These are phyloP conservation scores for Cladosporium sp. DNA, from an alignment of 2,329 filamentous ascomycete species.

Conservation along the genomic window DNA sequence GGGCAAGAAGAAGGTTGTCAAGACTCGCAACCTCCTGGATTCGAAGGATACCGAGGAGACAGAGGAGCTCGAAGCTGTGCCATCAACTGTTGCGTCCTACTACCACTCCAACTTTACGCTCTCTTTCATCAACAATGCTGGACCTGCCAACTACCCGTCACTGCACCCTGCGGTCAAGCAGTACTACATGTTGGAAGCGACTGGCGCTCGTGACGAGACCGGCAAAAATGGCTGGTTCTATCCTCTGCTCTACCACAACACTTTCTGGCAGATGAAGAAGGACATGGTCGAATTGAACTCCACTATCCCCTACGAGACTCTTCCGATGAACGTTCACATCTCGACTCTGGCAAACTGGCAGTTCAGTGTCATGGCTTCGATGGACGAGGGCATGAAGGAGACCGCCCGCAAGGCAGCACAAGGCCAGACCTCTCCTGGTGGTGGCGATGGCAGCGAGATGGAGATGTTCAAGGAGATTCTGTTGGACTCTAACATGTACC, in stretches of 20 bases:
- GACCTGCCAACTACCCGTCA: slow-evolving; percentile 65
- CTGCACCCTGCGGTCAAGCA: slow-evolving; percentile 75
- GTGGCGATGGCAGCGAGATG: slow-evolving; percentile 88
- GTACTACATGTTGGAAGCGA: slow-evolving; percentile 77
- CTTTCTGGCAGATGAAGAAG: slow-evolving; percentile 91
- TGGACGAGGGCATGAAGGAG: slow-evolving; percentile 87
- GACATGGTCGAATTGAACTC: slow-evolving; percentile 93
- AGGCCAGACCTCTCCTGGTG: slow-evolving; percentile 70
- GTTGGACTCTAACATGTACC: slow-evolving; percentile 88
- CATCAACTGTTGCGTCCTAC: slow-evolving; percentile 77
- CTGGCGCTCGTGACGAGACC: slow-evolving; percentile 76
- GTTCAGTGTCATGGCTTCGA: slow-evolving; percentile 78
- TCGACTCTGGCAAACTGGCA: slow-evolving; percentile 85
- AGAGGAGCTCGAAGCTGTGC: slow-evolving; percentile 53
- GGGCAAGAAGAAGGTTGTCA: slow-evolving; percentile 83
- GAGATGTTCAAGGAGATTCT: slow-evolving; percentile 97
- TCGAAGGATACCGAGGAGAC: slow-evolving; percentile 47
- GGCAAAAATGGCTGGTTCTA: slow-evolving; percentile 94
- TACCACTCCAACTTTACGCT: slow-evolving; percentile 95
- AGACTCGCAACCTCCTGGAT: slow-evolving; percentile 81
- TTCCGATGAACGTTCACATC: slow-evolving; percentile 82
- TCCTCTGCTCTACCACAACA: slow-evolving; percentile 89
- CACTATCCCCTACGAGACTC: slow-evolving; percentile 81
- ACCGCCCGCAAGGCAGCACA: slow-evolving; percentile 75
- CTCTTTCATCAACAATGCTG: slow-evolving; percentile 79